These are phyloP conservation scores for Debaryomyces sp. DNA, from an alignment of 1,139 yeast species.

Conservation along the genomic window DNA sequence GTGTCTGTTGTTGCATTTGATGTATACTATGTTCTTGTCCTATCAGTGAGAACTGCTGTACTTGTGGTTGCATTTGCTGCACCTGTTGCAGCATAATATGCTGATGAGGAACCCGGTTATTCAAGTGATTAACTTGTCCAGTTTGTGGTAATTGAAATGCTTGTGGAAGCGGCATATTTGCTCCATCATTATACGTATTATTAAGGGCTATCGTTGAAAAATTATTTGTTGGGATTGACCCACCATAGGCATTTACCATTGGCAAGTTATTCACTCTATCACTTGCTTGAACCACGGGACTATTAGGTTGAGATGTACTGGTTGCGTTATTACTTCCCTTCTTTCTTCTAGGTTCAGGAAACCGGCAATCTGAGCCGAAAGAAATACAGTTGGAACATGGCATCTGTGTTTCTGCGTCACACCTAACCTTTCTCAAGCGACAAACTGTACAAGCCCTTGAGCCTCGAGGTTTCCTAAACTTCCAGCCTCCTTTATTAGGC, in stretches of 20 bases:
- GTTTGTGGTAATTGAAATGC: background rate
- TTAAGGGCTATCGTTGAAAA: background rate
- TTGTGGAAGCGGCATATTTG: background rate
- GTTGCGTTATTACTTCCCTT: background rate
- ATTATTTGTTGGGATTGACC: background rate
- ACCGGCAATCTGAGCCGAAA: constrained; percentile 24
- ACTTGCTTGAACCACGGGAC: background rate
- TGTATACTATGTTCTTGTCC: background rate
- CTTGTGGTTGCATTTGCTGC: background rate
- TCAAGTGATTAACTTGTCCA: background rate
- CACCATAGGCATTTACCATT: background rate
- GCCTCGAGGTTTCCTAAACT: constrained; percentile 29
- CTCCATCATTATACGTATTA: background rate
- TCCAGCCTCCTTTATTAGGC: constrained; percentile 8
- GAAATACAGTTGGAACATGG: constrained; percentile 28
- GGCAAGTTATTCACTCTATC: background rate
- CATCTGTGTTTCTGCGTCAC: constrained; percentile 39
- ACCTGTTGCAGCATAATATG: background rate
- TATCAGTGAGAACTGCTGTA: background rate
- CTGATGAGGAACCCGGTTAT: background rate
- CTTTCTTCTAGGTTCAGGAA: constrained; percentile 7
- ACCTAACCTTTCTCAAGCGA: constrained; percentile 62
- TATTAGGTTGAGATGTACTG: background rate
- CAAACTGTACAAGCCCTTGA: constrained; percentile 48
- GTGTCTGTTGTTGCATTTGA: background rate